Percentiles rank a stretch among this genome's conserved stretches.
Evolutionary conservation across 768 basidiomycete genomes (phyloP).

Genomic region (Trametes villosa): DNA sequence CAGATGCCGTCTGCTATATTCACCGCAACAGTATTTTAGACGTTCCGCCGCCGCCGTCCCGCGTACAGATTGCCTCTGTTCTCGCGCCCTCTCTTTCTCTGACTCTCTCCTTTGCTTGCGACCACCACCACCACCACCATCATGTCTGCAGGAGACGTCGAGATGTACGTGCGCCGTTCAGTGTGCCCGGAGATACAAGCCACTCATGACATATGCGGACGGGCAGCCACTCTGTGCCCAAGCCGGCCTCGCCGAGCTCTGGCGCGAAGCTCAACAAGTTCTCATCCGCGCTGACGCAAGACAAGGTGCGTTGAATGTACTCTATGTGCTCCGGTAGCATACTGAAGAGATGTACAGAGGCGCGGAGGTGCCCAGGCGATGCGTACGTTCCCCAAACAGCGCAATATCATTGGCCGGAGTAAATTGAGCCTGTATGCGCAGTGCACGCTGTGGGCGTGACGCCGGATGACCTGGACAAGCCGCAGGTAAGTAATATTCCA

Average conservation of each 20-base stretch:
- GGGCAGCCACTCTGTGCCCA: slow-evolving; percentile 47
- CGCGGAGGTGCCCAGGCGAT: slow-evolving; percentile 85
- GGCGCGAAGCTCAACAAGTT: slow-evolving; percentile 70
- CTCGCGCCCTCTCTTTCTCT: not conserved
- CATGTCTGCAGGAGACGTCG: slow-evolving; percentile 58
- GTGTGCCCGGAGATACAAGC: slow-evolving; percentile 18
- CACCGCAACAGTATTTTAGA: slow-evolving; percentile 6
- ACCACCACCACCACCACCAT: slow-evolving; percentile 12
- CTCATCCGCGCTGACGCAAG: slow-evolving; percentile 74
- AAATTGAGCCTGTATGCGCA: slow-evolving; percentile 30
- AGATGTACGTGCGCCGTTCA: slow-evolving; percentile 52
- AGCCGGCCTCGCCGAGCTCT: slow-evolving; percentile 34
- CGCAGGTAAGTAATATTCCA: slow-evolving; percentile 57
- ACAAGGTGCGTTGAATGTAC: slow-evolving; percentile 54
- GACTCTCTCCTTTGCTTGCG: not conserved
- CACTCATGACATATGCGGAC: slow-evolving; percentile 26
- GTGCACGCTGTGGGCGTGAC: slow-evolving; percentile 81
- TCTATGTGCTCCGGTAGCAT: slow-evolving; percentile 1
- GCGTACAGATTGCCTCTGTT: not conserved
- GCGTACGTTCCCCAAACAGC: slow-evolving; percentile 53
- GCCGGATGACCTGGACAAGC: slow-evolving; percentile 82
- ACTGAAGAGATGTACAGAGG: slow-evolving; percentile 38
- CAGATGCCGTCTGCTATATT: slow-evolving; percentile 13
- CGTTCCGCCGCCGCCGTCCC: slow-evolving; percentile 1
- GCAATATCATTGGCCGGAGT: not conserved